Evolutionary conservation across 2,329 filamentous ascomycete genomes (phyloP).

Genomic region (Diaporthe sp.): DNA sequence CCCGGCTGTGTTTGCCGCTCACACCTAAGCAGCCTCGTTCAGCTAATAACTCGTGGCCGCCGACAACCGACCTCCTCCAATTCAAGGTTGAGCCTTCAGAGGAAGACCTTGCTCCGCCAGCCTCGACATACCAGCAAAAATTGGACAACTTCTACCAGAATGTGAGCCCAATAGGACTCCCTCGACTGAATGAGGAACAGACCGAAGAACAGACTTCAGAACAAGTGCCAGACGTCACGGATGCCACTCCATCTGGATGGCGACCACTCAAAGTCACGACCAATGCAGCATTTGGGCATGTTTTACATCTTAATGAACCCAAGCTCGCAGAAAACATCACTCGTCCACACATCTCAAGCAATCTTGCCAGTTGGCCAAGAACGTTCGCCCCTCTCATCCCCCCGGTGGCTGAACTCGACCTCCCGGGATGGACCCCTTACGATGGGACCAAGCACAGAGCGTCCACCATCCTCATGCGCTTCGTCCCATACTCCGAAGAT

Average conservation of each 20-base stretch:
- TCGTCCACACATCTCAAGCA: slow-evolving; percentile 34
- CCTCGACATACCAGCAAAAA: slow-evolving; percentile 14
- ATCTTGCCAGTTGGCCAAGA: slow-evolving; percentile 43
- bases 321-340: slow-evolving; percentile 40
- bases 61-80: slow-evolving; percentile 22
- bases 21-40: not conserved
- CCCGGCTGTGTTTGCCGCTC: slow-evolving; percentile 43
- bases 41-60: slow-evolving; percentile 1
- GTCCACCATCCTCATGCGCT: slow-evolving; percentile 59
- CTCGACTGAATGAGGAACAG: not conserved
- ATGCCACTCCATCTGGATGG: slow-evolving; percentile 37
- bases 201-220: not conserved
- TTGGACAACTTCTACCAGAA: not conserved
- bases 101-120: slow-evolving; percentile 34
- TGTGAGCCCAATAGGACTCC: slow-evolving; percentile 17
- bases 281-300: slow-evolving; percentile 63
- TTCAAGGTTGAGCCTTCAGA: slow-evolving; percentile 29
- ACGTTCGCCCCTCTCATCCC: slow-evolving; percentile 61
- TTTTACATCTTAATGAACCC: slow-evolving; percentile 54
- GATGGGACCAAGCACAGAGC: slow-evolving; percentile 42
- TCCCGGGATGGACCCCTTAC: slow-evolving; percentile 49
- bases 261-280: slow-evolving; percentile 35
- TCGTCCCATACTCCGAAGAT: slow-evolving; percentile 52
- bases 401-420: slow-evolving; percentile 59
- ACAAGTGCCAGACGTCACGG: not conserved